Conservation (phyloP, 768 basidiomycete genomes). For the Termitomyces heimii region DNA sequence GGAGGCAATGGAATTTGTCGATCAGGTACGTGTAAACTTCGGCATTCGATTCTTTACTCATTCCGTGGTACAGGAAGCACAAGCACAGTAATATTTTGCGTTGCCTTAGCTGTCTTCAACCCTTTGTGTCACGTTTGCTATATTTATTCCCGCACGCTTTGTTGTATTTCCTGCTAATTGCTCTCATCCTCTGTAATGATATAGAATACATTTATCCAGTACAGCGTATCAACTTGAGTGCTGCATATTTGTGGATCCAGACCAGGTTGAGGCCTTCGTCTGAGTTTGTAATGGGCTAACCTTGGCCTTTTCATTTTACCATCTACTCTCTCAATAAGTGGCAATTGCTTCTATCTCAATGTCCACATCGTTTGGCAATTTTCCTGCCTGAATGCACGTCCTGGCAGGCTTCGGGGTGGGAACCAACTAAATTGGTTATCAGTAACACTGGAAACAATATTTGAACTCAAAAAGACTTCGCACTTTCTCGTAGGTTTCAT, state of each 20-base stretch:
- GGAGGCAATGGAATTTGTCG: conserved; percentile 92
- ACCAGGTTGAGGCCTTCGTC: not conserved
- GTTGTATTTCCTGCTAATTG: not conserved
- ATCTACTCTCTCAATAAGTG: conserved; percentile 21
- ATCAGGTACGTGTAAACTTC: conserved; percentile 43
- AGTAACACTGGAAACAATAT: not conserved
- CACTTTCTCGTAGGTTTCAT: conserved; percentile 52
- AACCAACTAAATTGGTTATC: conserved; percentile 25
- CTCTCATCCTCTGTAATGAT: not conserved
- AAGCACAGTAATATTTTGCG: not conserved
- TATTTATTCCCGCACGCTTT: not conserved
- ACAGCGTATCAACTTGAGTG: not conserved
- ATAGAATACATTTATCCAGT: not conserved
- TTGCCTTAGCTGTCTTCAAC: not conserved
- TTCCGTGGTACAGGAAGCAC: not conserved
- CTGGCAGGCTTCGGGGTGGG: conserved; percentile 62
- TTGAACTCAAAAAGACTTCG: not conserved
- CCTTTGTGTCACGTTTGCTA: not conserved
- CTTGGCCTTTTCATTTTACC: not conserved
- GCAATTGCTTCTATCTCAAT: conserved; percentile 72
- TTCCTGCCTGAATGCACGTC: conserved; percentile 70
- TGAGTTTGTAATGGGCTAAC: no score
- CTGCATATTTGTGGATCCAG: not conserved
- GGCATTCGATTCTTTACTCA: not conserved
- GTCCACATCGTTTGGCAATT: conserved; percentile 62